Evolutionary conservation across 768 basidiomycete species (phyloP), one percentile per base, ranked within the genome.

Genomic region (Calocybe cyanea): DNA sequence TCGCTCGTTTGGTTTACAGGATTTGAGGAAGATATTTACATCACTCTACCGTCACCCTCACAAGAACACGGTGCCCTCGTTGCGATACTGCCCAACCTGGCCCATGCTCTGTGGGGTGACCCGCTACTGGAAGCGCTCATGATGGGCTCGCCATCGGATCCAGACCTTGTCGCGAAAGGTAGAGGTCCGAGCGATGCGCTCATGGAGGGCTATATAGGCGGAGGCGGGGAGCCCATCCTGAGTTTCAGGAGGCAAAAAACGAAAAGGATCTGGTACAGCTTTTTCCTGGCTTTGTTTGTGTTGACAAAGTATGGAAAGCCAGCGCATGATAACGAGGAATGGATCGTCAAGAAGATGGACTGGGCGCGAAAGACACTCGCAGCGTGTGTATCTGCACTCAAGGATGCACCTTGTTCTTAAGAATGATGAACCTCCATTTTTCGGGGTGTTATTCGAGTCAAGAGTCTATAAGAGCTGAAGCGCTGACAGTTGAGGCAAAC

Each of bases 201-300:
- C 15, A 60, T 71, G 39, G 80, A 85, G 60, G 86, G 81, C 1
- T 89, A 89, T 55, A 60, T 62, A 33, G 63, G 45, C 2, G 68
- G 68, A n/a, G 73, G 76, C 5, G 80, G 78, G 1, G 70, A 64
- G 1, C 65, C 64, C 3, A 57, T 80, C 35, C 67, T 84, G 2
- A 57, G 77, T 18, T 82, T 88, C 48, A 65, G 73, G 10, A 71
- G 86, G 39, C 87, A 89, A 63, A 76, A 71, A 59, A 90, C 86
- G 39, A 90, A 90, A 62, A 66, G 86, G 48, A 53, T 81, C 38
- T 90, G 87, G 87, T 89, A 88, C 59, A 80, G 79, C 24, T 56
- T 87, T 5, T 87, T 83, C 58, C 57, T 84, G 48, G 79, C 81
- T 10, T 55, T 81, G 9, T 61, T 83, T 2, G 65, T 83, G 42